Conservation (phyloP, 345 rosid species). For the Gossypioides kirkii region DNA sequence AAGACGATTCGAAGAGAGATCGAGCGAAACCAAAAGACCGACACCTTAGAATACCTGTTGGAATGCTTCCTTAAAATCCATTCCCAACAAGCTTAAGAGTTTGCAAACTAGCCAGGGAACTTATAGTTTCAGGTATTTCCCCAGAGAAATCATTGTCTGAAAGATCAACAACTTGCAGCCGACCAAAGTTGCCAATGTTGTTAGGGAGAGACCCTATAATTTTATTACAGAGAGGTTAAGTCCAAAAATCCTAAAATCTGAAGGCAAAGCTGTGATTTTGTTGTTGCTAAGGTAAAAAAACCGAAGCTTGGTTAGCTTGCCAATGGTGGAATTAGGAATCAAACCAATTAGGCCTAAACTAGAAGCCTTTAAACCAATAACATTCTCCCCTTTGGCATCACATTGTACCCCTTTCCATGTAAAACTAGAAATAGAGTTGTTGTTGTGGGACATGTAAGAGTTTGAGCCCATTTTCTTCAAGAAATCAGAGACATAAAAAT, state of each 20-base stretch:
- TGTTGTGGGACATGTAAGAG: slow-evolving; percentile 26
- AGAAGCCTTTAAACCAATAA: slow-evolving; percentile 46
- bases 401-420: slow-evolving; percentile 70
- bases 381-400: slow-evolving; percentile 46
- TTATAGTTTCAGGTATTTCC: slow-evolving; percentile 61
- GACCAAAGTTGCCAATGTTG: slow-evolving; percentile 80
- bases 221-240: slow-evolving; percentile 72
- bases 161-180: slow-evolving; percentile 60
- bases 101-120: slow-evolving; percentile 54
- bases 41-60: slow-evolving; percentile 49
- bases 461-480: slow-evolving; percentile 48
- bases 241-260: slow-evolving; percentile 84
- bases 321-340: slow-evolving; percentile 77
- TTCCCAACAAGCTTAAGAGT: slow-evolving; percentile 56
- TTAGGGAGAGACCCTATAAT: slow-evolving; percentile 64
- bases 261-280: slow-evolving; percentile 69
- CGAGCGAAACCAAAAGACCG: slow-evolving; percentile 48
- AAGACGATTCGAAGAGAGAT: slow-evolving; percentile 67
- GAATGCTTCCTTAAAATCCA: slow-evolving; percentile 54
- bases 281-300: slow-evolving; percentile 77
- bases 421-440: slow-evolving; percentile 56
- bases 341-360: slow-evolving; percentile 63
- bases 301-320: slow-evolving; percentile 76
- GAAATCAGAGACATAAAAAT: slow-evolving; percentile 63
- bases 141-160: slow-evolving; percentile 69